Base-by-base conservation (phyloP, 371 early-diverging fungal species). In the Mucor racemosus region DNA sequence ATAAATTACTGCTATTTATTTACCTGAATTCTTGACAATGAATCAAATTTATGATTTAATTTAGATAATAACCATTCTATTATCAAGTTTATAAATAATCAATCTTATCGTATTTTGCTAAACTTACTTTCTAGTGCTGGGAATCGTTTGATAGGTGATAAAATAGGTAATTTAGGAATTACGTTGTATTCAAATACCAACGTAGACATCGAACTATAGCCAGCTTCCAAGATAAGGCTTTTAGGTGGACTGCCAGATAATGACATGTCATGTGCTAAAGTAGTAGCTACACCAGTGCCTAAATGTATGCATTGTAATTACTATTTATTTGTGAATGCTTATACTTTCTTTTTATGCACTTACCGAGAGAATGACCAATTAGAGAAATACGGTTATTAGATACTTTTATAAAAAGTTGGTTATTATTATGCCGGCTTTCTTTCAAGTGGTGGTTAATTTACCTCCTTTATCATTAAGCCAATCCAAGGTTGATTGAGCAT, bases 341-440 rank as follows among this genome's bases (percentile, higher is more conserved):
- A 11, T 33, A 13, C 42, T 59, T 3, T 26, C 26, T 26, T 26
- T 26, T 26, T 26, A 3, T 26, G 26, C 26, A 58, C 55, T 69
- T 76, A 80, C 81, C 81, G 19, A 80, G 71, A 1, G 82, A 82
- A 64, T 82, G 82, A 0, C 82, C 82, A 60, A 79, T 73, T 5
- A 82, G 67, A 8, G 73, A 64, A 48, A 82, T 79, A 19, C 68
- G 74, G 35, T 64, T 53, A 41, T 67, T 68, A 31, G 75, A 36
- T 15, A 79, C 82, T 82, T 60, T 34, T 44, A 17, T 15, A n/a
- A 44, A 44, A 44, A 17, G 17, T 44, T 44, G 17, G 44, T 44
- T 17, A 44, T 26, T 26, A 44, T n/a, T 44, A 44, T 44, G 17
- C 17, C 17, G 17, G 17, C 44, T 44, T 44, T 17, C 26, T 60